Base-by-base conservation (phyloP, 345 rosid genomes). In the Citrus australasica region DNA sequence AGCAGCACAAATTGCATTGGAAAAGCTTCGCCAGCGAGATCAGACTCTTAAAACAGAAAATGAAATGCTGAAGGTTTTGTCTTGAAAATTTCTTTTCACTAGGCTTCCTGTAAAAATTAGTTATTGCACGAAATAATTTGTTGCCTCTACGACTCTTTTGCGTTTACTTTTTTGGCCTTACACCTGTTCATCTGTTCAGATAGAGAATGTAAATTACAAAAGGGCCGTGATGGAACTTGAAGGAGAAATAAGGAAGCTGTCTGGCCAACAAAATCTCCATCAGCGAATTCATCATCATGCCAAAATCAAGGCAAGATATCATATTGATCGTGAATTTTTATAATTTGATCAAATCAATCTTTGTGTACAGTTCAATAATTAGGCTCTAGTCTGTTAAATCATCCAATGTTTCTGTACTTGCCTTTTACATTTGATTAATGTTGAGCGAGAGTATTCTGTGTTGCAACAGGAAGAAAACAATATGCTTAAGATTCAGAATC, bases 251-350 rank as follows among this genome's bases (percentile, higher is more conserved):
- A 86, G 83, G 84, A 90, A 90, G 83, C 90, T 94, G 17, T 87
- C 97, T 58, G 95, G 93, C 67, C 97, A 92, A 78, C 98, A 92
- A 85, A 96, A 92, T 82, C 89, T 95, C 70, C 93, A 91, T 79
- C 97, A 94, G 78, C 91, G 97, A 79, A 90, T 90, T 81, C 97
- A 93, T 82, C 98, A 96, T 79, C 93, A 96, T 80, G 88, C 92
- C 78, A 92, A 92, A 87, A 90, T 90, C 84, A 96, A 96, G 99
- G 99, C 84, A 90, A 84, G 89, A 79, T 73, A 74, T 71, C 1
- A 35, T 58, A 67, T 63, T 21, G 42, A 55, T 74, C 13, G 70
- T 60, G 53, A 24, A 27, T 78, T 32, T 63, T 51, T 14, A 46
- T 42, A 13, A 21, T 70, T 30, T 60, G 56, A n/a, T 60, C 51